Evolutionary conservation across 108 stramenopile species (phyloP).

Genomic region (Cyclotella cryptica): DNA sequence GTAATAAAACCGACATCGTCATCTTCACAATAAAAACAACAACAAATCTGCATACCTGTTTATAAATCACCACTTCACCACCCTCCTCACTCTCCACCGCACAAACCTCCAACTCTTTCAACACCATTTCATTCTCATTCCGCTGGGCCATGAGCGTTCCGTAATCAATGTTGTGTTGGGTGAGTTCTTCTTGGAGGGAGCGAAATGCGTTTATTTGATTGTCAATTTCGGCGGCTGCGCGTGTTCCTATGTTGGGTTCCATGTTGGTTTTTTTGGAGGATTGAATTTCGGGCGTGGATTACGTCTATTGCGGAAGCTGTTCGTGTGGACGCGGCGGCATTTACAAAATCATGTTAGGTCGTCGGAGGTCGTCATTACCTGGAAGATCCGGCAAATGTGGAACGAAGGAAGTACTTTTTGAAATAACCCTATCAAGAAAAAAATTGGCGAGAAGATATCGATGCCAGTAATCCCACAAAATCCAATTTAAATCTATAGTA

Average conservation of each 20-base stretch:
- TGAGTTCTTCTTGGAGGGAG: conserved; percentile 74
- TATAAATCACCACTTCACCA: conserved; percentile 72
- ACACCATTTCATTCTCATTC: conserved; percentile 93
- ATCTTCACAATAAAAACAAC: neutral
- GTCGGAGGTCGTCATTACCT: too few species aligned
- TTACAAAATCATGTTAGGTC: too few species aligned
- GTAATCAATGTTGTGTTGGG: conserved; percentile 58
- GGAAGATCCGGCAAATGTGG: too few species aligned
- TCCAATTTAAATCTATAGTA: too few species aligned
- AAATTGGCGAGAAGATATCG: too few species aligned
- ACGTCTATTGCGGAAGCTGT: too few species aligned
- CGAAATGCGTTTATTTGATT: conserved; percentile 80
- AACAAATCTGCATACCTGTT: conserved; percentile 57
- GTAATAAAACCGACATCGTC: neutral
- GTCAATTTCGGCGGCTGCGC: conserved; percentile 82
- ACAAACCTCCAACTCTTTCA: conserved; percentile 60
- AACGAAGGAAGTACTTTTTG: too few species aligned
- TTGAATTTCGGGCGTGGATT: too few species aligned
- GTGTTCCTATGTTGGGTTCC: conserved; percentile 57
- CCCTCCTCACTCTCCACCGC: conserved; percentile 40
- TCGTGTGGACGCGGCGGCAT: too few species aligned
- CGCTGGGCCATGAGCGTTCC: conserved; percentile 79
- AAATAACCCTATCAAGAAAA: too few species aligned
- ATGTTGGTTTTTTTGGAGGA: neutral
- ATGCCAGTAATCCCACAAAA: too few species aligned